Evolutionary conservation across 2,329 filamentous ascomycete genomes (phyloP), one percentile per base, ranked within the genome.

Genomic region (Mycosphaerella sp.): DNA sequence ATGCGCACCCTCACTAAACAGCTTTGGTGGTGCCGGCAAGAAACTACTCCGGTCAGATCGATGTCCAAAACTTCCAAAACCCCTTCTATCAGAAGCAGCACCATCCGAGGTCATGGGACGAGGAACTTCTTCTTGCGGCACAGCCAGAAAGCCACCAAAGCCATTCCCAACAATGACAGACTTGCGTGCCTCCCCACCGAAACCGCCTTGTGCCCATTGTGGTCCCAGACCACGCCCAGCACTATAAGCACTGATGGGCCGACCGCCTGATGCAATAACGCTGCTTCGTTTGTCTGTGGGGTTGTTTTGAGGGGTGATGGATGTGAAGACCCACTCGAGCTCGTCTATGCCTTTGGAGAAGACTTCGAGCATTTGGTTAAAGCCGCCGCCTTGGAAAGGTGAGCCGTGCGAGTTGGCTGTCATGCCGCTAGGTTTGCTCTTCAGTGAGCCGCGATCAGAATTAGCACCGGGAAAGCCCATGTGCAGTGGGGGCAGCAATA

Each of bases 401-500:
- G 62, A 49, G 50, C 43, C 40, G 50, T 50, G 52, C 34, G 66
- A 67, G 44, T 69, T 69, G 46, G 13, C 30, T 34, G 30, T 34
- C 10, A 34, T 12, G 7, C 13, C 13, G 30, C 30, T 34, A n/a
- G 30, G 30, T 34, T 34, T 34, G 7, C 9, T 34, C 9, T 34
- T 34, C 30, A 34, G 9, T 12, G 30, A 34, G 6, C 30, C 30
- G 30, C 30, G 10, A n/a, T 64, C 67, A 4, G 48, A 44, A n/a
- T 54, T 50, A 2, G 45, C 47, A 32, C 50, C 49, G 17, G 73
- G 75, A 54, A 79, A 80, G 1, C 75, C 69, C 6, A 75, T 73
- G 1, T 73, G 74, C 2, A 87, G 85, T 1, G 85, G 86, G 1
- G 83, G 79, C 6, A 91, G 75, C 12, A 89, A 77, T 5, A 96